Evolutionary conservation across 495 filamentous ascomycete species (phyloP).

Genomic region (Xylaria castorea): DNA sequence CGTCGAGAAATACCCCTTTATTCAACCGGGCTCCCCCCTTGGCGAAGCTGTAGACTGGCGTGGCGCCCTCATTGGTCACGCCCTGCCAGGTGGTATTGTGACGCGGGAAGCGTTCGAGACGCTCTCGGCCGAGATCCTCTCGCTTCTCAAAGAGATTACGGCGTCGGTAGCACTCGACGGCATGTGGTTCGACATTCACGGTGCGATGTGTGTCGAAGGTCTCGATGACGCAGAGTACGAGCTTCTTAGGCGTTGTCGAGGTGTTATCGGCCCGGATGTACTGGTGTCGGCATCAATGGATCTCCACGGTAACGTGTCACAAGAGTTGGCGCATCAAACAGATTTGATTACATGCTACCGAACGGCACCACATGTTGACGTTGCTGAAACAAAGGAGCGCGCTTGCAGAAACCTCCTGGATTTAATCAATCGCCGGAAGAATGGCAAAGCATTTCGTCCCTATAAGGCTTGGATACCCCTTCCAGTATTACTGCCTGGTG

Average conservation of each 20-base stretch:
- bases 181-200: conserved; percentile 66
- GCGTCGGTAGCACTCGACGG: conserved; percentile 49
- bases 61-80: conserved; percentile 61
- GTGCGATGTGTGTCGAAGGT: conserved; percentile 63
- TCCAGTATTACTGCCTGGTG: conserved; percentile 61
- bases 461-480: conserved; percentile 64
- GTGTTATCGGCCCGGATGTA: conserved; percentile 55
- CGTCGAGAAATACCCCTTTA: conserved; percentile 56
- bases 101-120: conserved; percentile 55
- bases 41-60: conserved; percentile 55
- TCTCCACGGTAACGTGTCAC: conserved; percentile 64
- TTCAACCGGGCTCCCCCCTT: conserved; percentile 50
- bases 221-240: conserved; percentile 60
- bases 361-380: conserved; percentile 62
- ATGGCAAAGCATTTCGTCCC: conserved; percentile 43
- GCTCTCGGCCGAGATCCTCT: conserved; percentile 56
- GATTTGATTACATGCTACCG: conserved; percentile 65
- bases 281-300: conserved; percentile 65
- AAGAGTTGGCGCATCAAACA: conserved; percentile 54
- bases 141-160: conserved; percentile 47
- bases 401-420: conserved; percentile 60
- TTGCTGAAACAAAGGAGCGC: conserved; percentile 58
- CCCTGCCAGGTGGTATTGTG: conserved; percentile 61
- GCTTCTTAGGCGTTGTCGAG: conserved; percentile 56
- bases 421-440: conserved; percentile 39